Percentiles rank a stretch among this genome's conserved stretches.
Conservation (phyloP, 495 filamentous ascomycete genomes). For the Penicillium parvum region DNA sequence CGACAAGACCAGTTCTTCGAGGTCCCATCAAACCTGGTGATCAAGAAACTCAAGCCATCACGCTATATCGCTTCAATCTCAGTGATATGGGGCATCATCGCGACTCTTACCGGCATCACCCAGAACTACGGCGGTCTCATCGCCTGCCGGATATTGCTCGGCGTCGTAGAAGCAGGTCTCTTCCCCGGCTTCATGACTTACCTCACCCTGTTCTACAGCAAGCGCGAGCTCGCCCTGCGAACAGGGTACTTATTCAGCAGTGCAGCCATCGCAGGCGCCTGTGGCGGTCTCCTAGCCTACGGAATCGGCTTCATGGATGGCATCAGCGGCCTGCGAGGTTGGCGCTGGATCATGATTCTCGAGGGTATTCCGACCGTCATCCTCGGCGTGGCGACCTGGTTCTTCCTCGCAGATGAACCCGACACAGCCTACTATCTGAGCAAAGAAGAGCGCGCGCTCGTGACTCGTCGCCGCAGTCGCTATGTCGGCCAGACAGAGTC, state of each 20-base stretch:
- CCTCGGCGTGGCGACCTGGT: constrained; percentile 57
- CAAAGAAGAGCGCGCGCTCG: constrained; percentile 53
- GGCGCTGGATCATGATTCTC: constrained; percentile 59
- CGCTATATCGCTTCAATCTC: constrained; percentile 63
- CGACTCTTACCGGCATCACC: constrained; percentile 62
- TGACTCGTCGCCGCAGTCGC: constrained; percentile 38
- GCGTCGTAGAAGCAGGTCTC: constrained; percentile 52
- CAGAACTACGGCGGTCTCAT: constrained; percentile 54
- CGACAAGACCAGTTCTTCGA: constrained; percentile 32
- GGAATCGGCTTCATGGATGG: constrained; percentile 71
- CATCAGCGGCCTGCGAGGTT: constrained; percentile 52
- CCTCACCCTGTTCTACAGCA: constrained; percentile 71
- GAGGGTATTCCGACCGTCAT: constrained; percentile 68
- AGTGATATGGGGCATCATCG: constrained; percentile 64
- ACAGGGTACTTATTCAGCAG: constrained; percentile 74
- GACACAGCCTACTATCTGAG: constrained; percentile 59
- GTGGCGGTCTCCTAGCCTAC: constrained; percentile 71
- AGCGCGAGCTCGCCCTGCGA: constrained; percentile 67
- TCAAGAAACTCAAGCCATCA: constrained; percentile 75
- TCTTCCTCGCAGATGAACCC: constrained; percentile 61
- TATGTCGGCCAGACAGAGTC: constrained; percentile 57
- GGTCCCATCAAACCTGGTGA: constrained; percentile 61
- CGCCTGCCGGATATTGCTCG: constrained; percentile 52
- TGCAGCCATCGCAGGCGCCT: constrained; percentile 70
- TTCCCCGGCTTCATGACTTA: constrained; percentile 60